A percentile compares a stretch with the other conserved stretches of the same genome.
Evolutionary conservation across 2,329 filamentous ascomycete species (phyloP).

Genomic region (Boeremia exigua): DNA sequence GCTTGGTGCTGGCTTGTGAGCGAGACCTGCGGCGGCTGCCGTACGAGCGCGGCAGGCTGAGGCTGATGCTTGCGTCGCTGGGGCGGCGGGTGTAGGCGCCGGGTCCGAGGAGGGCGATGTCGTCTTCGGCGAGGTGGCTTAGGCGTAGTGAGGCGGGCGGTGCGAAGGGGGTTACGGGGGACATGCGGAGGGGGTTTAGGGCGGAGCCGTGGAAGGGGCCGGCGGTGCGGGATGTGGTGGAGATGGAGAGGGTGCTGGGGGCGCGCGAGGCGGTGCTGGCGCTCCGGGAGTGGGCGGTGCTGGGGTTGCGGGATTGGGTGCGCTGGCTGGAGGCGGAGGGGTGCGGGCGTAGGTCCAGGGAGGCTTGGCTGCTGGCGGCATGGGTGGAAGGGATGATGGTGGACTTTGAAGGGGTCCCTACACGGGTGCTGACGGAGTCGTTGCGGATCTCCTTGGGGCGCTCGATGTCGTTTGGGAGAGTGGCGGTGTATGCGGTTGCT

Average conservation of each 20-base stretch:
- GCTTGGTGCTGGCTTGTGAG: conserved; percentile 30
- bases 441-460: conserved; percentile 23
- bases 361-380: conserved; percentile 13
- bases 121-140: conserved; percentile 5
- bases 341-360: conserved; percentile 6
- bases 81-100: conserved; percentile 14
- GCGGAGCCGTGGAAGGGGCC: conserved; percentile 17
- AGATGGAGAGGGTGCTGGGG: conserved; percentile 1
- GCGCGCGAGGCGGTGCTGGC: neutral
- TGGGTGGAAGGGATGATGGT: conserved; percentile 15
- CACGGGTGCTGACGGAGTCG: conserved; percentile 16
- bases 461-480: conserved; percentile 28
- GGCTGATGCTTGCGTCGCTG: conserved; percentile 10
- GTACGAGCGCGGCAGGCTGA: conserved; percentile 3
- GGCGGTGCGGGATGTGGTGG: neutral
- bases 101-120: conserved; percentile 11
- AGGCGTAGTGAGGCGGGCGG: conserved; percentile 20
- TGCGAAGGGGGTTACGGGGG: conserved; percentile 24
- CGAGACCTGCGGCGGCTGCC: neutral
- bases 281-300: conserved; percentile 19
- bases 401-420: conserved; percentile 12
- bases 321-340: neutral
- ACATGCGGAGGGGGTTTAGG: conserved; percentile 27
- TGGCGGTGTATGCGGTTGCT: conserved; percentile 21
- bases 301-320: neutral